These are phyloP conservation scores for Umbelopsis isabellina DNA, from an alignment of 192 early-diverging fungal species.

Conservation along the genomic window DNA sequence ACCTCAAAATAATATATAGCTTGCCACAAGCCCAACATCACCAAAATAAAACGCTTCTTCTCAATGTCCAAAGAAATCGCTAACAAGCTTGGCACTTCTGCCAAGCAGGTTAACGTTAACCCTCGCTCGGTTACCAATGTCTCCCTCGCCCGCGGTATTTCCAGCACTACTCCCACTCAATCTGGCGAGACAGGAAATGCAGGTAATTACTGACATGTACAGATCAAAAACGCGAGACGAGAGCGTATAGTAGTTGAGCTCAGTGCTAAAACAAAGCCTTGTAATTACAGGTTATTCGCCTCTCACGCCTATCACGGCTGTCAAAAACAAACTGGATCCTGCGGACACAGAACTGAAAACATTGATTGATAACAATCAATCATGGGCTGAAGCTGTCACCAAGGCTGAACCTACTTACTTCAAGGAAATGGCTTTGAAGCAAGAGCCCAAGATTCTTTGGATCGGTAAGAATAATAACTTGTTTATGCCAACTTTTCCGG, in stretches of 20 bases:
- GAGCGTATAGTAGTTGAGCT: neutral
- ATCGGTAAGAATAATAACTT: slow-evolving; percentile 58
- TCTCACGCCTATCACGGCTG: slow-evolving; percentile 6
- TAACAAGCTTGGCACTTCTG: slow-evolving; percentile 6
- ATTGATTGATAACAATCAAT: slow-evolving; percentile 59
- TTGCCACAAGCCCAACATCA: neutral
- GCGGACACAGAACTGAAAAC: slow-evolving; percentile 26
- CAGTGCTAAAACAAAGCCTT: neutral
- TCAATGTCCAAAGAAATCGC: slow-evolving; percentile 17
- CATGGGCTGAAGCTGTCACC: slow-evolving; percentile 62
- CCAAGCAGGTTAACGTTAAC: neutral
- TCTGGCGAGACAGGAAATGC: neutral
- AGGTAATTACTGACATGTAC: neutral
- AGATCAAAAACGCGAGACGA: too few species aligned
- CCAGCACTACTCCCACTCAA: neutral
- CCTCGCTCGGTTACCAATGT: neutral
- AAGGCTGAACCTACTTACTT: slow-evolving; percentile 73
- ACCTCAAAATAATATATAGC: neutral
- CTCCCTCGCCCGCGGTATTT: neutral
- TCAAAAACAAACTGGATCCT: slow-evolving; percentile 30
- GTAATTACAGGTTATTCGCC: neutral
- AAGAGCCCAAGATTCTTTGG: slow-evolving; percentile 87
- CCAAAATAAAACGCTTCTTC: slow-evolving; percentile 21
- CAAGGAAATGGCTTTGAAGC: slow-evolving; percentile 67
- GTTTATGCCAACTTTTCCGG: neutral